Percentiles rank a stretch among this genome's conserved stretches.
Evolutionary conservation across 345 rosid species (phyloP).

Genomic region (Eucalyptus coolabah): DNA sequence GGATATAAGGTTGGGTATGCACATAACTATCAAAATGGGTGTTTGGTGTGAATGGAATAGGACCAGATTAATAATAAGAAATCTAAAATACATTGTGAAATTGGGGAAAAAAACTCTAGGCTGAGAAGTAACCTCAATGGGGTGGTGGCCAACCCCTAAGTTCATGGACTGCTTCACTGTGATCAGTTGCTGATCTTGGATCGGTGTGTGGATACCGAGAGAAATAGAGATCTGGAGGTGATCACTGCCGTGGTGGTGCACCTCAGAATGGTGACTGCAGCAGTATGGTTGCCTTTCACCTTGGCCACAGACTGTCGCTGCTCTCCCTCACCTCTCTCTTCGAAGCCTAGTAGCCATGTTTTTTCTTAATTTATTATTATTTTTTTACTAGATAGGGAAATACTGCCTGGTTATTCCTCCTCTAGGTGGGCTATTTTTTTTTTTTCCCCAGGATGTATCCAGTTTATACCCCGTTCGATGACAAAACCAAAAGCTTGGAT

Average conservation of each 20-base stretch:
- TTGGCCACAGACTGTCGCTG: not conserved
- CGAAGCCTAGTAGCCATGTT: not conserved
- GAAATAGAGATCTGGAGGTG: not conserved
- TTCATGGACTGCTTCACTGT: not conserved
- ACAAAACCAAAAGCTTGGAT: not conserved
- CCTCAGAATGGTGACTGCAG: not conserved
- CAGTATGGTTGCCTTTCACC: not conserved
- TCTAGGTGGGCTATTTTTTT: not conserved
- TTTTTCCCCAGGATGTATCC: not conserved
- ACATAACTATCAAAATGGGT: not conserved
- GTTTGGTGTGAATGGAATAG: not conserved
- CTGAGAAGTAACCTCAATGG: not conserved
- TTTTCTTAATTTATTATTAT: not conserved
- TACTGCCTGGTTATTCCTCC: not conserved
- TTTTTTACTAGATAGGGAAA: not conserved
- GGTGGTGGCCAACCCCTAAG: not conserved
- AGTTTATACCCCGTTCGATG: not conserved
- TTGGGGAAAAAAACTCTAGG: not conserved
- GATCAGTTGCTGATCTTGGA: not conserved
- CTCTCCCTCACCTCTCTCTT: not conserved
- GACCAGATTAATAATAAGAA: not conserved
- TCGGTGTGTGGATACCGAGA: not conserved
- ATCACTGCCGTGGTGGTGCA: not conserved
- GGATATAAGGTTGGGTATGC: not conserved
- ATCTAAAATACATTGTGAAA: not conserved